Base-by-base conservation (phyloP, 2,329 filamentous ascomycete species). In the Lasiodiplodia sp. region DNA sequence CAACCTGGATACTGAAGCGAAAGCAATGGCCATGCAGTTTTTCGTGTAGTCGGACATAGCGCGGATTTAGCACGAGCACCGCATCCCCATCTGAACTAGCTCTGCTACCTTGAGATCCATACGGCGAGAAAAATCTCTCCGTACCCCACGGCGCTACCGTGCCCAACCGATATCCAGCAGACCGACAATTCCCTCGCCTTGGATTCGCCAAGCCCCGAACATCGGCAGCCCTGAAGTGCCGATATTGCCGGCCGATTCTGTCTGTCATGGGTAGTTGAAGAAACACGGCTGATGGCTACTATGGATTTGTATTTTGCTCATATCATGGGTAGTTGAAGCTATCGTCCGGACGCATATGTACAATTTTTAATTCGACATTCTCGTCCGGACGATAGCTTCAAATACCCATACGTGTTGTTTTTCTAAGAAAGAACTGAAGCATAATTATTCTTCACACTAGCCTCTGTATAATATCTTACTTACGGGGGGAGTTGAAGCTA, bases 1-100 rank as follows among this genome's bases (percentile, higher is more conserved):
- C 60, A 64, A 52, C 60, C 44, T 52, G 44, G 60, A 25, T 23
- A 64, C 28, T 23, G 28, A 52, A 64, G 31, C 60, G 47, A 52
- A 38, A 64, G 44, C 31, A 38, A 7, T 64, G 47, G 31, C 44
- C 60, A n/a, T 51, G n/a, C 18, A n/a, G 7, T 11, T 21, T 44
- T 14, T 34, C 56, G 57, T 60, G 57, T 23, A 57, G 14, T 16
- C 55, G 23, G 40, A 37, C 58, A 62, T 51, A 51, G 28, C 10
- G 18, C 44, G 58, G 25, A 44, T 25, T 34, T 49, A 28, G 40
- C 12, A 11, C 10, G 44, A 18, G 51, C 47, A 28, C 37, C 38
- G 34, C 23, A 18, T 37, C 7, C 28, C 14, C 16, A 56, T 56
- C 52, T 56, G 25, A 3, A 34, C 18, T 58, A 38, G 55, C 55